Conservation (phyloP, 768 basidiomycete species). For the Clitopilus passeckerianus region DNA sequence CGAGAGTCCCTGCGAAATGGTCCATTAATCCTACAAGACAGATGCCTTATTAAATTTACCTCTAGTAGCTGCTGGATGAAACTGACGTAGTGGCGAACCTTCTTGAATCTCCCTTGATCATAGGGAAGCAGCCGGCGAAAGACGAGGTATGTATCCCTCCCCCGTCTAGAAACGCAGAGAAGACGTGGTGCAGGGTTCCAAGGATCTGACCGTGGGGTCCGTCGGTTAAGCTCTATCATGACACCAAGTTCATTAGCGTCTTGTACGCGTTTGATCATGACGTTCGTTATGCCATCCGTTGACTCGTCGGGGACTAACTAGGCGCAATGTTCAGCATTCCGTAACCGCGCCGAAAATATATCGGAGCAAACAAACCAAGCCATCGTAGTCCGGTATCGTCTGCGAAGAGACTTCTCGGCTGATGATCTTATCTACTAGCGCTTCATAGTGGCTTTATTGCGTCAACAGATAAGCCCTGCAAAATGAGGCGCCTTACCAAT, state of each 20-base stretch:
- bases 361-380: too few relatives aligned
- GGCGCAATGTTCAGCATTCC: not conserved
- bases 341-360: too few relatives aligned
- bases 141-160: constrained; percentile 35
- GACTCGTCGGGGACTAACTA: not conserved
- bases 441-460: too few relatives aligned
- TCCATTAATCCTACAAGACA: not conserved
- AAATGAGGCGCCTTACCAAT: not conserved
- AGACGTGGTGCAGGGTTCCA: constrained; percentile 52
- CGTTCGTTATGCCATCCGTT: constrained; percentile 11
- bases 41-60: constrained; percentile 18
- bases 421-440: too few relatives aligned
- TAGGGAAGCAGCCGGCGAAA: constrained; percentile 40
- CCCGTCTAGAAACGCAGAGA: constrained; percentile 36
- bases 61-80: constrained; percentile 48
- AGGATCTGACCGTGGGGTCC: constrained; percentile 40
- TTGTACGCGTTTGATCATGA: constrained; percentile 35
- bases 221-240: constrained; percentile 37
- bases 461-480: too few relatives aligned
- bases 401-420: too few relatives aligned
- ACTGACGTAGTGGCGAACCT: constrained; percentile 43
- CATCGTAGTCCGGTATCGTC: too few relatives aligned
- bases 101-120: constrained; percentile 39
- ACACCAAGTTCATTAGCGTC: constrained; percentile 34
- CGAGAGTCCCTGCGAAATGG: constrained; percentile 27